Percentiles rank a stretch among this genome's conserved stretches.
Conservation (phyloP, 306 rosid species). For the Prosopis cineraria region DNA sequence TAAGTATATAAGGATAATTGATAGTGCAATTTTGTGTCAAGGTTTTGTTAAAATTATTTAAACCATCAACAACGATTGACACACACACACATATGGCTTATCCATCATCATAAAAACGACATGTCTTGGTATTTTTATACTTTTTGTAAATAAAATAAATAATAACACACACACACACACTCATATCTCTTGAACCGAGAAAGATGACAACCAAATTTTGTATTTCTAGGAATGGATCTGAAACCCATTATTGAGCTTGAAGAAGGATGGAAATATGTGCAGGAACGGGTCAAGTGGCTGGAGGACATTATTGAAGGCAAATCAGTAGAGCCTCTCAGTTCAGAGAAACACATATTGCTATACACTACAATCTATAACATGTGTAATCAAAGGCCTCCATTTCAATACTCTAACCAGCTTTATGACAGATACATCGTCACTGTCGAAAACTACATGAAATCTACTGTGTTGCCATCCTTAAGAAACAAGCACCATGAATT, state of each 20-base stretch:
- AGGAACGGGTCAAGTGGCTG: neutral
- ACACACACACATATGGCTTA: too few species aligned
- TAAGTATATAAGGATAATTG: too few species aligned
- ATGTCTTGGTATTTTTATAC: too few species aligned
- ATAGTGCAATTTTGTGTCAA: too few species aligned
- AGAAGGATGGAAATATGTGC: neutral
- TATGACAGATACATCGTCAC: conserved; percentile 39
- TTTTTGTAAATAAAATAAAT: too few species aligned
- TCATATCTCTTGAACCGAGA: too few species aligned
- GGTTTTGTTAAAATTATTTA: too few species aligned
- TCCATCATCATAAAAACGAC: too few species aligned
- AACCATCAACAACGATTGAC: too few species aligned
- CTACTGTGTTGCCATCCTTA: conserved; percentile 47
- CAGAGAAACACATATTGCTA: neutral
- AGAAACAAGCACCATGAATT: conserved; percentile 51
- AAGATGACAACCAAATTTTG: too few species aligned
- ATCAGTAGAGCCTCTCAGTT: neutral
- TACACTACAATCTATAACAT: conserved; percentile 35
- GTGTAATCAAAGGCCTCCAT: conserved; percentile 45
- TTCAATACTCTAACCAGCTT: conserved; percentile 41
- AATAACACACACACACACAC: too few species aligned
- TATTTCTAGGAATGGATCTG: neutral
- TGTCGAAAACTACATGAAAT: conserved; percentile 32
- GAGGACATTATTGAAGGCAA: neutral
- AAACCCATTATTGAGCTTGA: neutral